Percentiles rank a stretch among this genome's conserved stretches.
phyloP scores from a whole-genome alignment of 2,329 filamentous ascomycete genomes.

The Trichoderma pleuroti region DNA sequence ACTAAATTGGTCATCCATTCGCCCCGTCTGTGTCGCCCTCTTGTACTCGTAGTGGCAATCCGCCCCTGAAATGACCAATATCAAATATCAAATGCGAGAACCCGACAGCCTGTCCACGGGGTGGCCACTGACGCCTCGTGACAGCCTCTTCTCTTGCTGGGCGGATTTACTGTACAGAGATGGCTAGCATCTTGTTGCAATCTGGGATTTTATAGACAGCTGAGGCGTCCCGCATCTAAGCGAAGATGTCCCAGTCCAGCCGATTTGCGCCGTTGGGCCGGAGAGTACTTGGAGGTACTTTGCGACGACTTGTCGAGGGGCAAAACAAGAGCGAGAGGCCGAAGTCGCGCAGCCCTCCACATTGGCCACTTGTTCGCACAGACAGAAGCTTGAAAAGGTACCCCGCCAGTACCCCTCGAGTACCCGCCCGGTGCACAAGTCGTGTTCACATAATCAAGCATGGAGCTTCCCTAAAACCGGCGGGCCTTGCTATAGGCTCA shows the following conservation, averaged over 20 bases:
- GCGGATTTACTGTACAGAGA: neutral
- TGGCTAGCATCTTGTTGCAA: neutral
- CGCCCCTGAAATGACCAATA: neutral
- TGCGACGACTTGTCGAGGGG: neutral
- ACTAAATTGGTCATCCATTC: neutral
- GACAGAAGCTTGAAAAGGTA: neutral
- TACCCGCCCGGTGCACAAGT: neutral
- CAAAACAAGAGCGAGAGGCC: neutral
- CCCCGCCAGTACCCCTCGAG: neutral
- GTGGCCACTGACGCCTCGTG: neutral
- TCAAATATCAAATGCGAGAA: neutral
- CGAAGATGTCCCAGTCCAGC: conserved; percentile 1
- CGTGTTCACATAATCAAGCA: conserved; percentile 7
- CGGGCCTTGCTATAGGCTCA: conserved; percentile 8
- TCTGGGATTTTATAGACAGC: neutral
- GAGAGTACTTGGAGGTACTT: neutral
- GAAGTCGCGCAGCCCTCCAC: neutral
- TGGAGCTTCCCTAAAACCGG: conserved; percentile 13
- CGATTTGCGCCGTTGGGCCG: conserved; percentile 10
- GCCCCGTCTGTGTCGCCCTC: neutral
- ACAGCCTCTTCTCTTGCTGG: neutral
- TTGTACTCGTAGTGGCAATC: neutral
- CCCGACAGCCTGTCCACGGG: neutral
- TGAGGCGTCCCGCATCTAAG: conserved; percentile 7
- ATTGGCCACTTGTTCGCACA: neutral